Conservation (phyloP, 768 basidiomycete genomes). For the Scleroderma citrinum region DNA sequence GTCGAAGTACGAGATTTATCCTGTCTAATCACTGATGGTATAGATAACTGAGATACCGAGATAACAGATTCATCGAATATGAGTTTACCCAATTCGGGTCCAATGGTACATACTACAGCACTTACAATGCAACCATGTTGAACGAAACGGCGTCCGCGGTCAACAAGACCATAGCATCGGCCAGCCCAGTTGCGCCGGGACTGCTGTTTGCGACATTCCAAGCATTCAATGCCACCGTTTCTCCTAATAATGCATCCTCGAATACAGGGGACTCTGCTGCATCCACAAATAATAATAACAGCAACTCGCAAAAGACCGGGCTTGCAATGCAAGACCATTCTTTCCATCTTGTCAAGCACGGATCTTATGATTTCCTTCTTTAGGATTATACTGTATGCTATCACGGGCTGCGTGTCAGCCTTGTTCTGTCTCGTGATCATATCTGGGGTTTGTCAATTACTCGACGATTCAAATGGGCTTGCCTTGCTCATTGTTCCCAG, state of each 20-base stretch:
- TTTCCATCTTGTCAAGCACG: background rate
- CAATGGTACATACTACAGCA: constrained; percentile 45
- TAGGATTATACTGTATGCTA: constrained; percentile 78
- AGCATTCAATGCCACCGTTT: constrained; percentile 54
- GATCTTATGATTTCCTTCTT: constrained; percentile 5
- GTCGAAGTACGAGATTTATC: constrained; percentile 40
- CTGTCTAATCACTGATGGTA: background rate
- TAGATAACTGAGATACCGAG: background rate
- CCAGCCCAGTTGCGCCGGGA: constrained; percentile 41
- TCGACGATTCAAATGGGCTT: constrained; percentile 1
- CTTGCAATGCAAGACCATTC: constrained; percentile 63
- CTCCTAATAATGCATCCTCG: constrained; percentile 3
- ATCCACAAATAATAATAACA: constrained; percentile 7
- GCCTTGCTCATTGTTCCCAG: constrained; percentile 28
- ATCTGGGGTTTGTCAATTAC: constrained; percentile 56
- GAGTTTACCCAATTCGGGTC: constrained; percentile 56
- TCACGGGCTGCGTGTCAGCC: constrained; percentile 83
- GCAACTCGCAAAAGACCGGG: constrained; percentile 39
- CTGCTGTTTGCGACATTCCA: constrained; percentile 69
- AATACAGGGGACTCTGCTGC: constrained; percentile 13
- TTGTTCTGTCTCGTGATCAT: constrained; percentile 82
- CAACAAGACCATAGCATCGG: constrained; percentile 36
- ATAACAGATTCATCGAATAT: constrained; percentile 43
- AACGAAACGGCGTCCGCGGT: constrained; percentile 46
- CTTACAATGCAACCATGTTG: constrained; percentile 57